These are phyloP conservation scores for Cladosporium sp. DNA, from an alignment of 2,329 filamentous ascomycete genomes.

Conservation along the genomic window DNA sequence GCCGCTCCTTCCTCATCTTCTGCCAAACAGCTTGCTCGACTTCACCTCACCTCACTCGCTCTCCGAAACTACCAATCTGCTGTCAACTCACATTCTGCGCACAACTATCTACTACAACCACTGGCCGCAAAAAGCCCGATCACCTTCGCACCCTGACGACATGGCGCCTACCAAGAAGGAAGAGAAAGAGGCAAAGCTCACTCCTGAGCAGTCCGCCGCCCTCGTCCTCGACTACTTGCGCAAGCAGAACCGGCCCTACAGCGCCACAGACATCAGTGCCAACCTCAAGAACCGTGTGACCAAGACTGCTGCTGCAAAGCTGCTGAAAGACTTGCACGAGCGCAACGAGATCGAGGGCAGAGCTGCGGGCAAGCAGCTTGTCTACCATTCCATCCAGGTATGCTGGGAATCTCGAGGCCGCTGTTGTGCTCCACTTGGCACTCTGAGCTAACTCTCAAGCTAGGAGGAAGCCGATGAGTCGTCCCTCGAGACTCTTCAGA, in stretches of 20 bases:
- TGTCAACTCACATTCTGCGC: neutral
- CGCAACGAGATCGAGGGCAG: slow-evolving; percentile 60
- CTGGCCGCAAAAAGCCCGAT: neutral
- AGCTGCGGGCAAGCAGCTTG: slow-evolving; percentile 60
- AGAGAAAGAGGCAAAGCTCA: slow-evolving; percentile 33
- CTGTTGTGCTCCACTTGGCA: neutral
- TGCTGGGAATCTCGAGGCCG: neutral
- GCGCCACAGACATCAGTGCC: slow-evolving; percentile 37
- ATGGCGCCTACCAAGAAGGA: slow-evolving; percentile 38
- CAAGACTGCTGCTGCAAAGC: slow-evolving; percentile 57
- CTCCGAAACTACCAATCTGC: neutral
- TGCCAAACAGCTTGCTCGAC: neutral
- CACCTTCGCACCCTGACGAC: neutral
- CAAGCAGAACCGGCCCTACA: slow-evolving; percentile 37
- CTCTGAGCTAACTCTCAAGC: neutral
- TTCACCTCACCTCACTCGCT: neutral
- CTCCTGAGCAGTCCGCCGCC: slow-evolving; percentile 31
- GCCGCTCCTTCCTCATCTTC: slow-evolving; percentile 8
- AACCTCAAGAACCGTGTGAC: slow-evolving; percentile 39
- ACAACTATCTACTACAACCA: neutral
- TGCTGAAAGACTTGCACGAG: slow-evolving; percentile 64
- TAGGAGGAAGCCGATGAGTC: slow-evolving; percentile 53
- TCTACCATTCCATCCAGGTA: slow-evolving; percentile 59
- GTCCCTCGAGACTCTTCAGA: slow-evolving; percentile 50
- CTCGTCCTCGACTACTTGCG: slow-evolving; percentile 35